Evolutionary conservation across 345 rosid genomes (phyloP).

Genomic region (Psidium guajava): DNA sequence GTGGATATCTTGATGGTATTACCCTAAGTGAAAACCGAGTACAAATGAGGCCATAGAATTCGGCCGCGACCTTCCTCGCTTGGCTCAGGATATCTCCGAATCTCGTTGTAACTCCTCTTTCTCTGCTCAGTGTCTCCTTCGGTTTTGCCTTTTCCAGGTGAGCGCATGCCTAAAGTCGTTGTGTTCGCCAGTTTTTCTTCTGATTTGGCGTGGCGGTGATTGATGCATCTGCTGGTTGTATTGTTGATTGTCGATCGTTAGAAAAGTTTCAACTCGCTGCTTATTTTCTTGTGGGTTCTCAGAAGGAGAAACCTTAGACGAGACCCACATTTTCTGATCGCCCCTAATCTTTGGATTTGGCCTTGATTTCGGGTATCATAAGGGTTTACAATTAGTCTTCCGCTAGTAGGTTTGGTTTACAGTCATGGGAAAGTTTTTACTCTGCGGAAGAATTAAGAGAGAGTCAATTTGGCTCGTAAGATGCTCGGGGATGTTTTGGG

Average conservation of each 20-base stretch:
- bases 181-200: background rate
- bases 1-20: no score
- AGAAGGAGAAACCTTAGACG: background rate
- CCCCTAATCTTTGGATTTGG: background rate
- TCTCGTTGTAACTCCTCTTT: background rate
- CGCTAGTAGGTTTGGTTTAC: background rate
- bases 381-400: background rate
- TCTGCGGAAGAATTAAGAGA: background rate
- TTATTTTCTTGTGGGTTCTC: background rate
- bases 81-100: background rate
- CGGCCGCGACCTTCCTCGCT: background rate
- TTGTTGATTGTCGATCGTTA: background rate
- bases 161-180: background rate
- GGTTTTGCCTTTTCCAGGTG: background rate
- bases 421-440: background rate
- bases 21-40: background rate
- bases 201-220: background rate
- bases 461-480: background rate
- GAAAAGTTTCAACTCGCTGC: background rate
- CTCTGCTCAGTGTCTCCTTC: background rate
- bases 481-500: no score
- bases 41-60: background rate
- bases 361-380: background rate
- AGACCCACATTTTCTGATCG: background rate
- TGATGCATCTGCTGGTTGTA: background rate